phyloP scores from a whole-genome alignment of 176 grass and related monocot species.

The Bothriochloa decipiens region DNA sequence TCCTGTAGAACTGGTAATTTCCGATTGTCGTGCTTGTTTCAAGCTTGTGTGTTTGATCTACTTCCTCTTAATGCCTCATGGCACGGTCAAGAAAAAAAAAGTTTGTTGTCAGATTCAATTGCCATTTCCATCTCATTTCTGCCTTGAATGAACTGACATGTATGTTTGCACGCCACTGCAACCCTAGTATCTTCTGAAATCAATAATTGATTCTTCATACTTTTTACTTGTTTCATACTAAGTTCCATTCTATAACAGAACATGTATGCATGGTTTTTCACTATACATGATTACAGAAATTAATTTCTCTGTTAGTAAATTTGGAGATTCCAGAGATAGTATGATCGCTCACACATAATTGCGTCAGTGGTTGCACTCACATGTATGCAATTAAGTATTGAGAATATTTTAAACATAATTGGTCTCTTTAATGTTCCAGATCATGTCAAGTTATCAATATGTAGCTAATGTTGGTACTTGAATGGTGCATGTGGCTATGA shows the following conservation, averaged over 20 bases:
- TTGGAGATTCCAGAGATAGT: slow-evolving; percentile 1
- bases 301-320: background rate
- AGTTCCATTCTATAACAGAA: slow-evolving; percentile 11
- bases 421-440: background rate
- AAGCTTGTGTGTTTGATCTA: no score
- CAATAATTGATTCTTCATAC: background rate
- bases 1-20: no score
- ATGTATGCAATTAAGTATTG: slow-evolving; percentile 10
- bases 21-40: no score
- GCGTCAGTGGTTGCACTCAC: slow-evolving; percentile 25
- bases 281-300: slow-evolving; percentile 1
- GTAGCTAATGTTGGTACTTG: slow-evolving; percentile 11
- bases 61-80: no score
- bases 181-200: background rate
- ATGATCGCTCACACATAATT: background rate
- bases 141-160: background rate
- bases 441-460: slow-evolving; percentile 36
- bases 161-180: background rate
- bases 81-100: no score
- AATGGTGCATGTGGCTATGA: background rate
- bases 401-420: slow-evolving; percentile 5
- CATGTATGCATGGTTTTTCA: background rate
- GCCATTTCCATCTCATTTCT: slow-evolving; percentile 2
- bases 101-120: slow-evolving; percentile 3
- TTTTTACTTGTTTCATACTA: background rate